phyloP scores from a whole-genome alignment of 73 alveolate species.

The Paramecium bursaria region DNA sequence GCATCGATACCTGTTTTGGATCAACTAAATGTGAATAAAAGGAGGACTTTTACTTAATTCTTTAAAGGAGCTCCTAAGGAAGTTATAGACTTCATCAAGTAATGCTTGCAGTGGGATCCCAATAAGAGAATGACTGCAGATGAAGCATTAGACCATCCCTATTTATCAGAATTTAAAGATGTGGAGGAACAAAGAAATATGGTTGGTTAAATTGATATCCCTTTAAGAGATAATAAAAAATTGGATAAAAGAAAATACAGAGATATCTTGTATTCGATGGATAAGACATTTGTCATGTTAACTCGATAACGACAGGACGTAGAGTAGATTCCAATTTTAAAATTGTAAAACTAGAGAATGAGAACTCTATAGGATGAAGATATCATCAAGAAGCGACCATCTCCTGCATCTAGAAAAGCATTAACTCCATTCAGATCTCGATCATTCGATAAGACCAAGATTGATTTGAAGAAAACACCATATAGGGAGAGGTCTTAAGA shows the following conservation, averaged over 20 bases:
- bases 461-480: too few species aligned
- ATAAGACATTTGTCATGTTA: too few species aligned
- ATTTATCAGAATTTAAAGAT: not conserved
- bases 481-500: too few species aligned
- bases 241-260: slow-evolving; percentile 38
- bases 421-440: too few species aligned
- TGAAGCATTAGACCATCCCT: slow-evolving; percentile 55
- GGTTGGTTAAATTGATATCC: slow-evolving; percentile 1
- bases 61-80: slow-evolving; percentile 3
- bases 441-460: too few species aligned
- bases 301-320: too few species aligned
- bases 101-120: slow-evolving; percentile 39
- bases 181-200: too few species aligned
- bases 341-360: too few species aligned
- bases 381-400: too few species aligned
- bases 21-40: not conserved
- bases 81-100: slow-evolving; percentile 30
- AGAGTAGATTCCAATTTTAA: too few species aligned
- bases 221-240: slow-evolving; percentile 2
- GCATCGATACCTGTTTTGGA: slow-evolving; percentile 3
- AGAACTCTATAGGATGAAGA: too few species aligned
- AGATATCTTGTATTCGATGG: slow-evolving; percentile 15
- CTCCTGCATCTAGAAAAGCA: too few species aligned
- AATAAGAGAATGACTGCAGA: slow-evolving; percentile 52
- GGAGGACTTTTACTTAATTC: not conserved